A percentile compares a stretch with the other conserved stretches of the same genome.
phyloP scores from a whole-genome alignment of 345 rosid genomes.

The Populus deltoides region DNA sequence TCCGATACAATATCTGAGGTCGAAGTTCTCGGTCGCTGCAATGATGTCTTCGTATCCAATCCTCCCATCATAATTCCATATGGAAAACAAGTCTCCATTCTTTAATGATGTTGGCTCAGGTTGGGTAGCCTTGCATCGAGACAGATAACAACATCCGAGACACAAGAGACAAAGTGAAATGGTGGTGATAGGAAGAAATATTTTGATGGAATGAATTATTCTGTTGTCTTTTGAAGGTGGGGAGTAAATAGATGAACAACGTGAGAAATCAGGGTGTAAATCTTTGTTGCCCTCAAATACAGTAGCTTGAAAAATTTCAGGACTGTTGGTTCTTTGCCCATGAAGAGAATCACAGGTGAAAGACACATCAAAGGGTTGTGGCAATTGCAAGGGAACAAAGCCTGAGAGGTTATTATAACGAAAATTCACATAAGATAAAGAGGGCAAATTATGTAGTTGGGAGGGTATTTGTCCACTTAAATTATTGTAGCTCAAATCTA shows the following conservation, averaged over 20 bases:
- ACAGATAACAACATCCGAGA: background rate
- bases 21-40: background rate
- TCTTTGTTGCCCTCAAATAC: too few relatives aligned
- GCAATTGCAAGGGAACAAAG: background rate
- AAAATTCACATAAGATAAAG: background rate
- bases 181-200: background rate
- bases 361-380: too few relatives aligned
- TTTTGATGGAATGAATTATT: background rate
- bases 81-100: background rate
- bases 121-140: background rate
- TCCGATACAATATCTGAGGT: conserved; percentile 4
- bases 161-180: background rate
- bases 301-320: too few relatives aligned
- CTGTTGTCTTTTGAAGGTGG: background rate
- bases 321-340: background rate
- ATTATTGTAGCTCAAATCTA: too few relatives aligned
- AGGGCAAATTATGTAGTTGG: too few relatives aligned
- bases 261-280: background rate
- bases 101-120: background rate
- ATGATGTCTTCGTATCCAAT: conserved; percentile 2
- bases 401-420: background rate
- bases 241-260: background rate
- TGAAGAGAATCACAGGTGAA: background rate
- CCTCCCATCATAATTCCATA: conserved; percentile 9
- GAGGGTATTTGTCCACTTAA: too few relatives aligned